phyloP scores from a whole-genome alignment of 2,329 filamentous ascomycete species.

The Neofusicoccum sp. region DNA sequence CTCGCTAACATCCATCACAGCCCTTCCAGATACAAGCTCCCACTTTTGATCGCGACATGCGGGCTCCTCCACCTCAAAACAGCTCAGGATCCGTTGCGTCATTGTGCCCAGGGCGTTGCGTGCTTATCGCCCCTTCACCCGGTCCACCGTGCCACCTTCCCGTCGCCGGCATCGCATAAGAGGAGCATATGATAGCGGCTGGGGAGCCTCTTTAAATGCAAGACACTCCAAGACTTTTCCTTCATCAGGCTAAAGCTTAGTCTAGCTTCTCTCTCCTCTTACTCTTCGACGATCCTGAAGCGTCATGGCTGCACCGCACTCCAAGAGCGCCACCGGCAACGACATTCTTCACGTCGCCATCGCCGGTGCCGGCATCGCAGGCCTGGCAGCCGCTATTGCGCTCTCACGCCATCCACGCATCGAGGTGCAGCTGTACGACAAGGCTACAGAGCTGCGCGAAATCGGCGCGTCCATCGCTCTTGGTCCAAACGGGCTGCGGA shows the following conservation, averaged over 20 bases:
- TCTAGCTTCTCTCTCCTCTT: background rate
- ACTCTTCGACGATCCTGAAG: background rate
- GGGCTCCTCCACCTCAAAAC: background rate
- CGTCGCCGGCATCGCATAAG: background rate
- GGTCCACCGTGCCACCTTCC: background rate
- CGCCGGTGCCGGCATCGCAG: constrained; percentile 43
- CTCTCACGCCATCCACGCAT: constrained; percentile 33
- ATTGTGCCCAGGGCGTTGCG: constrained; percentile 14
- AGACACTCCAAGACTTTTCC: background rate
- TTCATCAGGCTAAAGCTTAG: background rate
- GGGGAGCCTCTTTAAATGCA: background rate
- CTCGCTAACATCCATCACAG: constrained; percentile 64
- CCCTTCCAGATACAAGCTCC: constrained; percentile 55
- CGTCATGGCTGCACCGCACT: background rate
- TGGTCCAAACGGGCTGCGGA: constrained; percentile 32
- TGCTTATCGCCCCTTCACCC: background rate
- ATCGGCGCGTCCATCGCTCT: constrained; percentile 44
- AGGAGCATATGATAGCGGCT: background rate
- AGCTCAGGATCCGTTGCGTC: constrained; percentile 15
- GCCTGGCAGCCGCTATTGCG: constrained; percentile 42
- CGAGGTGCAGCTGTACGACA: constrained; percentile 41
- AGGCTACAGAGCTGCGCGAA: constrained; percentile 37
- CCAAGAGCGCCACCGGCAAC: background rate
- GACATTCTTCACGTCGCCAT: constrained; percentile 34
- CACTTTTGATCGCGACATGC: constrained; percentile 17